Conservation (phyloP, 2,329 filamentous ascomycete genomes). For the Tricladium varicosporioides region DNA sequence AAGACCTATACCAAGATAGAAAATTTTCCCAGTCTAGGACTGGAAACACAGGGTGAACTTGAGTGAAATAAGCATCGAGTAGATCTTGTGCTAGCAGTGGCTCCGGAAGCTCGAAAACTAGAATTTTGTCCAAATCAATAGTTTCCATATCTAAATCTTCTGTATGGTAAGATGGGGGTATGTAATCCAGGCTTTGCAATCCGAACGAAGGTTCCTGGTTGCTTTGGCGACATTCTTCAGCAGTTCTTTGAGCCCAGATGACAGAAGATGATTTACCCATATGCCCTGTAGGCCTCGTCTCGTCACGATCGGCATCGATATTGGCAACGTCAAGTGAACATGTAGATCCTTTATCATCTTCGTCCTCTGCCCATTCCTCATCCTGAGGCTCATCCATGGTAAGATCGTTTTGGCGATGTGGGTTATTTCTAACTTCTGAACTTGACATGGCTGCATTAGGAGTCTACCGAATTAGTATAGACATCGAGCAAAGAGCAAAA, state of each 20-base stretch:
- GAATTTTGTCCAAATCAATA: conserved; percentile 17
- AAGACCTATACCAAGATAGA: conserved; percentile 14
- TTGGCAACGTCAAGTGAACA: conserved; percentile 25
- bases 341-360: conserved; percentile 28
- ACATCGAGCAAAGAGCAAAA: background rate
- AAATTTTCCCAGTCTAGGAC: conserved; percentile 22
- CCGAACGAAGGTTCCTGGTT: background rate
- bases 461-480: conserved; percentile 1
- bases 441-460: conserved; percentile 1
- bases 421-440: background rate
- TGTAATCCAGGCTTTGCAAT: conserved; percentile 4
- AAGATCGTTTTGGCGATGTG: background rate
- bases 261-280: conserved; percentile 27
- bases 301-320: conserved; percentile 24
- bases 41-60: conserved; percentile 23
- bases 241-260: conserved; percentile 24
- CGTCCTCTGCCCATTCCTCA: conserved; percentile 14
- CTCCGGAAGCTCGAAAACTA: conserved; percentile 24
- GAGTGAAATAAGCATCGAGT: conserved; percentile 23
- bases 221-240: conserved; percentile 8
- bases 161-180: conserved; percentile 22
- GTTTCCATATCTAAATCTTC: conserved; percentile 24
- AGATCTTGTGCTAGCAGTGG: conserved; percentile 13
- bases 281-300: conserved; percentile 22
- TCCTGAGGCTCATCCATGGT: conserved; percentile 5